phyloP scores from a whole-genome alignment of 208 protist species.

The Herpetomonas tarakana region DNA sequence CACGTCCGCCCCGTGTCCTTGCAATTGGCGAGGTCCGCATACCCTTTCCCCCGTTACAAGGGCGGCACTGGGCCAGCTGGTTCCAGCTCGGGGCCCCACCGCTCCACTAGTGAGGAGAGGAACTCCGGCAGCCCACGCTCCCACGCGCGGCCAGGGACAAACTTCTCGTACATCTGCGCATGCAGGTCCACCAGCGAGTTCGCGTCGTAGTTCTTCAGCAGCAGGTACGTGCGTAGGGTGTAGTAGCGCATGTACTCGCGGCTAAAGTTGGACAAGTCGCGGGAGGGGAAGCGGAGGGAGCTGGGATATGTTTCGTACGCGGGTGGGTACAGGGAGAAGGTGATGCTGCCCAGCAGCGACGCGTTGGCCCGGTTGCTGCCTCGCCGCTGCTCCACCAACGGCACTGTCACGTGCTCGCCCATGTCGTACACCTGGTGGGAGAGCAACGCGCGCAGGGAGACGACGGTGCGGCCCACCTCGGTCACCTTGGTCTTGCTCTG shows the following conservation, averaged over 20 bases:
- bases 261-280: slow-evolving; percentile 30
- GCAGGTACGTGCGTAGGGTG: slow-evolving; percentile 39
- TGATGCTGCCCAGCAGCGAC: slow-evolving; percentile 51
- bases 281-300: slow-evolving; percentile 31
- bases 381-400: slow-evolving; percentile 52
- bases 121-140: slow-evolving; percentile 34
- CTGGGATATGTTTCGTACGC: slow-evolving; percentile 56
- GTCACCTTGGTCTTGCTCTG: slow-evolving; percentile 18
- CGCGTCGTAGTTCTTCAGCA: slow-evolving; percentile 66
- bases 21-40: too few relatives aligned
- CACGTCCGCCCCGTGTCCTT: too few relatives aligned
- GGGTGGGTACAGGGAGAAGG: slow-evolving; percentile 48
- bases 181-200: slow-evolving; percentile 68
- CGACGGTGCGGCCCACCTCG: slow-evolving; percentile 37
- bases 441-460: slow-evolving; percentile 75
- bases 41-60: too few relatives aligned
- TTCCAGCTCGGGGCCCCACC: slow-evolving; percentile 60
- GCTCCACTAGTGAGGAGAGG: slow-evolving; percentile 37
- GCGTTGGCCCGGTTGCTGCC: slow-evolving; percentile 42
- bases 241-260: slow-evolving; percentile 74
- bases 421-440: slow-evolving; percentile 63
- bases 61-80: slow-evolving; percentile 18
- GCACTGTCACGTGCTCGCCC: slow-evolving; percentile 58
- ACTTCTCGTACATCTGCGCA: slow-evolving; percentile 51
- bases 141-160: slow-evolving; percentile 47